Conservation (phyloP, 345 rosid species). For the Zanthoxylum bungeanum region DNA sequence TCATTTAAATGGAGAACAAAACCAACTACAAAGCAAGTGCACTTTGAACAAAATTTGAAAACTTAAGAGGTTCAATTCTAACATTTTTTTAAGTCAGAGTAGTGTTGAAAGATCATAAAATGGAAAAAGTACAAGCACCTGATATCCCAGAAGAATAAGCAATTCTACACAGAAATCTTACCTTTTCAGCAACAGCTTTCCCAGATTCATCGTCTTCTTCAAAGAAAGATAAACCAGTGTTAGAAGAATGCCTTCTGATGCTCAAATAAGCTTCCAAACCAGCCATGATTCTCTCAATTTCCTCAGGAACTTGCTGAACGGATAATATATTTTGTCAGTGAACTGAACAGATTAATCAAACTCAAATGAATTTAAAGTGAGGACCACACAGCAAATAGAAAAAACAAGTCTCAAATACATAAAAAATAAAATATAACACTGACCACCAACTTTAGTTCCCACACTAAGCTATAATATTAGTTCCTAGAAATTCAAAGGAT, state of each 20-base stretch:
- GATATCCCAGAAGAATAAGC: background rate
- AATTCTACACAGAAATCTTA: conserved; percentile 18
- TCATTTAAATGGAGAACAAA: background rate
- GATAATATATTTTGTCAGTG: background rate
- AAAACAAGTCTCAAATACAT: background rate
- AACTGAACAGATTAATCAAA: background rate
- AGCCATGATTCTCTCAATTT: conserved; percentile 87
- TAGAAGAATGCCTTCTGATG: conserved; percentile 70
- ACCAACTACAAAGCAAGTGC: background rate
- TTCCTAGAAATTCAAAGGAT: background rate
- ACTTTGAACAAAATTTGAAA: background rate
- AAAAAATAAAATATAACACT: background rate
- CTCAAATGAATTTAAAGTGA: conserved; percentile 1
- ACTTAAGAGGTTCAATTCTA: background rate
- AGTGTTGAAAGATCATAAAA: background rate
- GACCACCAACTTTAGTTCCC: background rate
- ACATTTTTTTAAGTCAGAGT: background rate
- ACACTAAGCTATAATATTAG: background rate
- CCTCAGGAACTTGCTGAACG: conserved; percentile 95
- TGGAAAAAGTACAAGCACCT: background rate
- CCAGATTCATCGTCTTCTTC: conserved; percentile 56
- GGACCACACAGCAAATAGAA: background rate
- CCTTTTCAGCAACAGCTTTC: conserved; percentile 55
- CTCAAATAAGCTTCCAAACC: conserved; percentile 94
- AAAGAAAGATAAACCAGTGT: conserved; percentile 64